phyloP scores from a whole-genome alignment of 805 yeast genomes.

The Yarrowia bubula region DNA sequence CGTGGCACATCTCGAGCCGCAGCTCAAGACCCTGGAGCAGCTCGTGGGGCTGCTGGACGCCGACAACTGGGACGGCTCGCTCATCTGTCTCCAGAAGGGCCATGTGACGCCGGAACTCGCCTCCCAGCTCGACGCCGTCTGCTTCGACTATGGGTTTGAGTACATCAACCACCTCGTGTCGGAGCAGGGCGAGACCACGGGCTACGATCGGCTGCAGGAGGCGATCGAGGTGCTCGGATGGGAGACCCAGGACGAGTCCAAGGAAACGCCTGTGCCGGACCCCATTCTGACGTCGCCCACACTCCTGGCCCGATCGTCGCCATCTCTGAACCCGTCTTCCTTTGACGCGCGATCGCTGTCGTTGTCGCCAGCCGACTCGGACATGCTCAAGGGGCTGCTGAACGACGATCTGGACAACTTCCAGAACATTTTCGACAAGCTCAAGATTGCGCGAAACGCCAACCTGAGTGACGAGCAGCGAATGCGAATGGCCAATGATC shows the following conservation, averaged over 20 bases:
- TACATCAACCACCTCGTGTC: slow-evolving; percentile 31
- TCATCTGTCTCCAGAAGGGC: slow-evolving; percentile 33
- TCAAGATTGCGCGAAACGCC: slow-evolving; percentile 34
- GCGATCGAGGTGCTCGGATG: slow-evolving; percentile 35
- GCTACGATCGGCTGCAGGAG: slow-evolving; percentile 36
- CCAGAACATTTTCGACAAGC: slow-evolving; percentile 36
- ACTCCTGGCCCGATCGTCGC: background rate
- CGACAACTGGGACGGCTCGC: slow-evolving; percentile 36
- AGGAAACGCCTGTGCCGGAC: slow-evolving; percentile 25
- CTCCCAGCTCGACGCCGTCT: slow-evolving; percentile 28
- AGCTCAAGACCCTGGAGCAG: slow-evolving; percentile 29
- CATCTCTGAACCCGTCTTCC: slow-evolving; percentile 12
- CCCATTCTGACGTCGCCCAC: slow-evolving; percentile 12
- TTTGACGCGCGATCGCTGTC: slow-evolving; percentile 17
- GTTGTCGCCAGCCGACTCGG: slow-evolving; percentile 20
- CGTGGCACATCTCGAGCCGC: slow-evolving; percentile 25
- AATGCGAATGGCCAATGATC: slow-evolving; percentile 37
- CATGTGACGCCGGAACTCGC: slow-evolving; percentile 16
- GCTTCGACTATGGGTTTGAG: slow-evolving; percentile 37
- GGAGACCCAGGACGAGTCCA: slow-evolving; percentile 28
- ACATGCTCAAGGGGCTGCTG: slow-evolving; percentile 22
- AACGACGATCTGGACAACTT: slow-evolving; percentile 35
- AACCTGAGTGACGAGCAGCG: slow-evolving; percentile 38
- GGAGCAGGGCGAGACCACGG: slow-evolving; percentile 32
- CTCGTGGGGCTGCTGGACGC: slow-evolving; percentile 32